Percentiles rank a stretch among this genome's conserved stretches.
Evolutionary conservation across 495 filamentous ascomycete genomes (phyloP).

Genomic region (Penicillium roqueforti): DNA sequence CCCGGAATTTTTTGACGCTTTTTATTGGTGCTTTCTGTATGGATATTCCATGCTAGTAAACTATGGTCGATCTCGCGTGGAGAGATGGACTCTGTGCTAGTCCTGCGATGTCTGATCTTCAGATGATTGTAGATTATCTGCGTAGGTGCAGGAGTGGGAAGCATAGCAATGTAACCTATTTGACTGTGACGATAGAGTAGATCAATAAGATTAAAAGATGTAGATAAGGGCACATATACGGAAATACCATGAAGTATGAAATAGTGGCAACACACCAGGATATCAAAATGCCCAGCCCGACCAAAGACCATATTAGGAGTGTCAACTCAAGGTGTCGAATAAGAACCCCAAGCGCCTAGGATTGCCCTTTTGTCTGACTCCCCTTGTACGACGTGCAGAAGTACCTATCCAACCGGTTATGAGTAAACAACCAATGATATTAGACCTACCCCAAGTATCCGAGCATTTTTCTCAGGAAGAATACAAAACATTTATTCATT

Average conservation of each 20-base stretch:
- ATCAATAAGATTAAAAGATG: no score
- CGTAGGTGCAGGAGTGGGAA: neutral
- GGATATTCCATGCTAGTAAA: neutral
- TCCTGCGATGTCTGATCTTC: neutral
- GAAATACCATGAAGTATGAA: neutral
- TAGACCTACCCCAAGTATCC: neutral
- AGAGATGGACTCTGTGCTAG: neutral
- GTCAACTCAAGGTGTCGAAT: neutral
- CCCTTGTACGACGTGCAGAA: constrained; percentile 21
- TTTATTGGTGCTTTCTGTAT: neutral
- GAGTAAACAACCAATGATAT: neutral
- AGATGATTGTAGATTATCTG: neutral
- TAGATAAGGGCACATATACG: no score
- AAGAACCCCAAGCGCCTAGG: neutral
- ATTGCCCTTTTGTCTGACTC: constrained; percentile 14
- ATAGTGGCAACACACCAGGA: neutral
- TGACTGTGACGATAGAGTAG: neutral
- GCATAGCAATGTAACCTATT: neutral
- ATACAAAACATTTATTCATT: neutral
- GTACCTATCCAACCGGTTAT: constrained; percentile 6
- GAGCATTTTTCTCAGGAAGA: neutral
- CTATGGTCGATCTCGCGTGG: neutral
- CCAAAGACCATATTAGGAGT: neutral
- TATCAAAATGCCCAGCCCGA: neutral
- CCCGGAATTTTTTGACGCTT: neutral